Percentiles rank a stretch among this genome's conserved stretches.
Conservation (phyloP, 2,329 filamentous ascomycete species). For the Fusarium tuaranense region DNA sequence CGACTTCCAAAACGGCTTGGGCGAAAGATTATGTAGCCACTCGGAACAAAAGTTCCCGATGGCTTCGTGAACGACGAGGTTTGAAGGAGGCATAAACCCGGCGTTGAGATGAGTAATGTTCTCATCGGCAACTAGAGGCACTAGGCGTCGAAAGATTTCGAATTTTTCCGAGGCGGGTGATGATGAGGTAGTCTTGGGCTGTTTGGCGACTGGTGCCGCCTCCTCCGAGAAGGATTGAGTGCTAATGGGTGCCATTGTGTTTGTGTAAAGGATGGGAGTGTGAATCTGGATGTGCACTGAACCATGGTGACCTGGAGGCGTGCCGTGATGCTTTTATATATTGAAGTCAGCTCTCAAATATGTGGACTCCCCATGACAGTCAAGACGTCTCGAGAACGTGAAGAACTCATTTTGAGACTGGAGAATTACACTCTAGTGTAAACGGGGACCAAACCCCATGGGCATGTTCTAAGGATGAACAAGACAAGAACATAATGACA, state of each 20-base stretch:
- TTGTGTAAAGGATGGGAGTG: background rate
- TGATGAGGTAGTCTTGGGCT: background rate
- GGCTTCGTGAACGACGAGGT: conserved; percentile 47
- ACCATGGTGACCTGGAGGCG: background rate
- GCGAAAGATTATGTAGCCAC: conserved; percentile 36
- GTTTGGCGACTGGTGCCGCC: background rate
- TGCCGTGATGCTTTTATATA: background rate
- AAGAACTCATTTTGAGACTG: background rate
- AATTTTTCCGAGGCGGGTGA: background rate
- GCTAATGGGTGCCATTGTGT: conserved; percentile 2
- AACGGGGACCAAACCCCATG: conserved; percentile 7
- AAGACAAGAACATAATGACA: background rate
- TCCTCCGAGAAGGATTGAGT: background rate
- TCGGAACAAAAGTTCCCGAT: conserved; percentile 42
- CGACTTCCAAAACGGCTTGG: conserved; percentile 41
- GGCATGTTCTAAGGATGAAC: background rate
- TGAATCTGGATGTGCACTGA: background rate
- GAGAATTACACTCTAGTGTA: background rate
- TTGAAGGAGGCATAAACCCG: conserved; percentile 47
- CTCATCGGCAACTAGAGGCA: conserved; percentile 2
- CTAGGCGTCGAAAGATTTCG: conserved; percentile 9
- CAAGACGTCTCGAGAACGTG: background rate
- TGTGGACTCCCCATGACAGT: background rate
- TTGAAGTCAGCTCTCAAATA: background rate
- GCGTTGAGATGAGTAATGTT: conserved; percentile 45